Base-by-base conservation (phyloP, 306 rosid genomes). In the Trifolium subterraneum region DNA sequence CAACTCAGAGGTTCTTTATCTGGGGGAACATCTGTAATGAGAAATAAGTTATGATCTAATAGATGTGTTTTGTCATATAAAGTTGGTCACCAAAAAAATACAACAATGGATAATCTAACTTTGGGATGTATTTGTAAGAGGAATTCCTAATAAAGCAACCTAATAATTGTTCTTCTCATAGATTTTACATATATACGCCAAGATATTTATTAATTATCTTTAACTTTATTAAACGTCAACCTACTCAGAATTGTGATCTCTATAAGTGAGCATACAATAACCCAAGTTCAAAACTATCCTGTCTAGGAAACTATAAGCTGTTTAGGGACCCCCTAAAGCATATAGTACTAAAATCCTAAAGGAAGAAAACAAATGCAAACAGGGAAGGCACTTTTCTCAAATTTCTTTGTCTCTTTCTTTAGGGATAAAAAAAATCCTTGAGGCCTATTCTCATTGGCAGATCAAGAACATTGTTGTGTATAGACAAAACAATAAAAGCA, bases 1-100 rank as follows among this genome's bases (percentile, higher is more conserved):
- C 98, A 93, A 83, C 87, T 87, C 58, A 93, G 80, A 15, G 88
- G 92, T 67, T 85, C 84, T 83, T 80, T 79, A 45, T 72, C 92
- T 55, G 75, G 84, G 54, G 47, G 77, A 35, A 82, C 65, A 80
- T 82, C 98, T 93, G 87, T 72, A 69, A 73, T 48, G 74, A 48
- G 71, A 63, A 73, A 74, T 63, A 63, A 70, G 64, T 70, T 44
- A 80, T 5, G 47, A 42, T 60, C 13, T n/a, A 18, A 58, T 69
- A 8, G 47, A 68, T 61, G 35, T 27, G 59, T 27, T 64, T 73
- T 69, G 67, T 67, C 56, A 67, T 61, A 65, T 22, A 56, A 68
- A 58, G 15, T 10, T 18, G 60, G 74, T 27, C 47, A 33, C 7
- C 44, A 31, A 8, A 54, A 11, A 51, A 64, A 10, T 25, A 9